Conservation (phyloP, 2,329 filamentous ascomycete genomes). For the Neoscytalidium dimidiatum region DNA sequence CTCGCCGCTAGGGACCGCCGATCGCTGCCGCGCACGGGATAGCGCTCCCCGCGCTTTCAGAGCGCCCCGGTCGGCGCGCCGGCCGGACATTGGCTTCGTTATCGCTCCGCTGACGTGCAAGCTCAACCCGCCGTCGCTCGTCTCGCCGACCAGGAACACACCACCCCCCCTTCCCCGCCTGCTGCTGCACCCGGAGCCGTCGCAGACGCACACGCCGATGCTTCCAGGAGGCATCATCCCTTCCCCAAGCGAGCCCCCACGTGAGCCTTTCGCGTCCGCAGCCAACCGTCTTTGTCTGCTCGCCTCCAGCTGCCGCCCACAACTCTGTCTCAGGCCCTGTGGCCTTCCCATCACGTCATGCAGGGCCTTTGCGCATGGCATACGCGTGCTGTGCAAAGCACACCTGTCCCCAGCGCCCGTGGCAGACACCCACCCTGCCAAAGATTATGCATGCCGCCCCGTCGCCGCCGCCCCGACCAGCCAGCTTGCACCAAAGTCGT, state of each 20-base stretch:
- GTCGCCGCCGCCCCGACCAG: not conserved
- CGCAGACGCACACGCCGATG: not conserved
- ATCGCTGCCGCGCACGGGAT: not conserved
- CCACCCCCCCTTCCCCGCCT: not conserved
- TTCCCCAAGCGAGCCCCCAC: not conserved
- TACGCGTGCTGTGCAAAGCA: not conserved
- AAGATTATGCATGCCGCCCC: not conserved
- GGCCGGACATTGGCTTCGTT: slow-evolving; percentile 6
- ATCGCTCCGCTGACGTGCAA: slow-evolving; percentile 15
- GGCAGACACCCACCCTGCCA: not conserved
- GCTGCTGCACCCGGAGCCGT: not conserved
- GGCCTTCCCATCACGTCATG: slow-evolving; percentile 5
- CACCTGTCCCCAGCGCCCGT: not conserved
- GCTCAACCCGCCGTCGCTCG: not conserved
- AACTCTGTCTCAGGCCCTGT: not conserved
- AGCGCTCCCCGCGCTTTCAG: slow-evolving; percentile 16
- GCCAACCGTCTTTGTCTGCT: slow-evolving; percentile 6
- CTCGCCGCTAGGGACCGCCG: not conserved
- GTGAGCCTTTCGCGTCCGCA: not conserved
- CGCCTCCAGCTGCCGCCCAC: slow-evolving; percentile 1
- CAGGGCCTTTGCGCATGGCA: not conserved
- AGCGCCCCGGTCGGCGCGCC: not conserved
- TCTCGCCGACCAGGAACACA: not conserved
- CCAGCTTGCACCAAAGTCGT: not conserved
- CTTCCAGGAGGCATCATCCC: not conserved